Evolutionary conservation across 208 protist species (phyloP).

Genomic region (Acanthamoeba rhysodes): DNA sequence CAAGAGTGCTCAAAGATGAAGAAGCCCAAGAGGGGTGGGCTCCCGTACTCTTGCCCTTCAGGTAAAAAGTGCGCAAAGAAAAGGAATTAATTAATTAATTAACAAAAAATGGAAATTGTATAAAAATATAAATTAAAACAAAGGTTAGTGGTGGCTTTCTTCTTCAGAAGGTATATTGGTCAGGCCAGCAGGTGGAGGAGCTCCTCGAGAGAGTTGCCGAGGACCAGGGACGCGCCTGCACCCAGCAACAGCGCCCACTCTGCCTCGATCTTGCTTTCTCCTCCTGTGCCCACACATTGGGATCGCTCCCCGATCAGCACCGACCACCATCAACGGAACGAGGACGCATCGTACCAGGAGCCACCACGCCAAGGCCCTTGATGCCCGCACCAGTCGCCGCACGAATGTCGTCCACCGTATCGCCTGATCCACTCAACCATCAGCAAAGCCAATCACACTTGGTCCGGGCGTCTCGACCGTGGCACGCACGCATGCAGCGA

Average conservation of each 20-base stretch:
- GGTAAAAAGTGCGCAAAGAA: neutral
- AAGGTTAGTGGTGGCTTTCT: too few species aligned
- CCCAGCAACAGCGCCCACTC: neutral
- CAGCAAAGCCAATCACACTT: neutral
- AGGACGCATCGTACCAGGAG: neutral
- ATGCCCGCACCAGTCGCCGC: neutral
- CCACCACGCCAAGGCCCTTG: constrained; percentile 14
- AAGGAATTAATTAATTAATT: neutral
- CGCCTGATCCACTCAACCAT: neutral
- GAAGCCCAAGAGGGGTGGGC: too few species aligned
- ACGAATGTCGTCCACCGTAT: constrained; percentile 57
- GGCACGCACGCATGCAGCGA: too few species aligned
- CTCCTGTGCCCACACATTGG: neutral
- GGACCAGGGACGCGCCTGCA: neutral
- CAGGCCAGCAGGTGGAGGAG: neutral
- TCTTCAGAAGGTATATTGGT: neutral
- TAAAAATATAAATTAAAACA: too few species aligned
- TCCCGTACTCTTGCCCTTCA: too few species aligned
- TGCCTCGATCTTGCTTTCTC: neutral
- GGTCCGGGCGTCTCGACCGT: neutral
- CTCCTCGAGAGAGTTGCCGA: neutral
- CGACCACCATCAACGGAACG: neutral
- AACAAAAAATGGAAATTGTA: too few species aligned
- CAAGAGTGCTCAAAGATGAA: too few species aligned
- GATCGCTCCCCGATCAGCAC: too few species aligned